Percentiles rank a stretch among this genome's conserved stretches.
Conservation (phyloP, 345 rosid species). For the Laguncularia racemosa region DNA sequence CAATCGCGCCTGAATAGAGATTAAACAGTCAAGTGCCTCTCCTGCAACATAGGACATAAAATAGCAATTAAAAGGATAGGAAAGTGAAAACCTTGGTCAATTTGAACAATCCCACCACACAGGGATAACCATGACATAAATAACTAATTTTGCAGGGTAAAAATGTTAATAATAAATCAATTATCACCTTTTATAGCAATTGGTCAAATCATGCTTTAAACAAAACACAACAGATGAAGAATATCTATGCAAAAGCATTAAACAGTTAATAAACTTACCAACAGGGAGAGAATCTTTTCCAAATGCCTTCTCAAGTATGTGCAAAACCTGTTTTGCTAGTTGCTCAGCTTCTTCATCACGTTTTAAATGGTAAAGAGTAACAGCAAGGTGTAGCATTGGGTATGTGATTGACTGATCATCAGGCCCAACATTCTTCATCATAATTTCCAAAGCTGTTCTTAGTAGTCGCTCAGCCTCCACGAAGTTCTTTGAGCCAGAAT, state of each 20-base stretch:
- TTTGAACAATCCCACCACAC: no score
- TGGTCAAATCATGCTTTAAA: no score
- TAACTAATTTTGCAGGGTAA: no score
- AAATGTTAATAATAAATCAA: no score
- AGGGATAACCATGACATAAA: no score
- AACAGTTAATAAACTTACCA: conserved; percentile 34
- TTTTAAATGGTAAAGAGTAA: conserved; percentile 59
- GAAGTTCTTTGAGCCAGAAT: conserved; percentile 54
- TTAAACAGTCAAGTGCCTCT: conserved; percentile 80
- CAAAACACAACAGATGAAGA: not conserved
- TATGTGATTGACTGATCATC: conserved; percentile 68
- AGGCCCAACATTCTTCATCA: conserved; percentile 35
- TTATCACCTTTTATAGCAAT: no score
- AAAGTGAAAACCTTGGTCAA: not conserved
- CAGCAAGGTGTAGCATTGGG: conserved; percentile 74
- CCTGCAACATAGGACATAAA: conserved; percentile 30
- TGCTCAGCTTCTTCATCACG: conserved; percentile 73
- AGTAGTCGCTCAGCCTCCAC: conserved; percentile 75
- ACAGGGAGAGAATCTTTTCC: conserved; percentile 75
- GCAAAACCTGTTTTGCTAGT: conserved; percentile 46
- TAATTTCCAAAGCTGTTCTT: conserved; percentile 58
- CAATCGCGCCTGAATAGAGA: conserved; percentile 49
- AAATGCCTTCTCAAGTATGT: conserved; percentile 64
- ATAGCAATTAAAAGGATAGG: not conserved
- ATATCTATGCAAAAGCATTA: not conserved